phyloP scores from a whole-genome alignment of 352 stramenopile genomes.

The Thalassiosira ordinaria region DNA sequence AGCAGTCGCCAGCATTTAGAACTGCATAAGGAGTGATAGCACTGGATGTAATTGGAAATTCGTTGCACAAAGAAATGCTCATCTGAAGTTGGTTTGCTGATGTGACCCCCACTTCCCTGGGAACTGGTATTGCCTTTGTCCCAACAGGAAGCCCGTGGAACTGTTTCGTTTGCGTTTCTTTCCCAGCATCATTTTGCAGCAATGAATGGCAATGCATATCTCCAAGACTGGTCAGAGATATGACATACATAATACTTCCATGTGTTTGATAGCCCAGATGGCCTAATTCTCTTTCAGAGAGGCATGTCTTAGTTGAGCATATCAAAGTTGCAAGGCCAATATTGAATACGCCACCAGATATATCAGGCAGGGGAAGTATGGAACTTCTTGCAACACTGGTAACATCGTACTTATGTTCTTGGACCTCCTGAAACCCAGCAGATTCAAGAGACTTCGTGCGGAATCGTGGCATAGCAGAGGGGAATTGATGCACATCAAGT shows the following conservation, averaged over 20 bases:
- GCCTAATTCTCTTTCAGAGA: slow-evolving; percentile 20
- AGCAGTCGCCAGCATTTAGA: slow-evolving; percentile 6
- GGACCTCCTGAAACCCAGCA: slow-evolving; percentile 43
- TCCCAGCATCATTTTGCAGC: slow-evolving; percentile 51
- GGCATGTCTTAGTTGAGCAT: slow-evolving; percentile 25
- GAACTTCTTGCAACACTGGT: slow-evolving; percentile 65
- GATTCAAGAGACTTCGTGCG: slow-evolving; percentile 67
- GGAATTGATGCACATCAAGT: slow-evolving; percentile 67
- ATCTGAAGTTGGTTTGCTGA: slow-evolving; percentile 5
- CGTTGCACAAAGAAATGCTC: slow-evolving; percentile 45
- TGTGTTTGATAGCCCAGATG: slow-evolving; percentile 44
- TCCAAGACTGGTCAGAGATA: slow-evolving; percentile 74
- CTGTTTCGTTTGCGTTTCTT: slow-evolving; percentile 22
- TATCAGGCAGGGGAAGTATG: slow-evolving; percentile 67
- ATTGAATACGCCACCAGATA: slow-evolving; percentile 56
- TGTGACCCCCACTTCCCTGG: not conserved
- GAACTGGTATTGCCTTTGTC: slow-evolving; percentile 34
- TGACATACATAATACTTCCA: slow-evolving; percentile 45
- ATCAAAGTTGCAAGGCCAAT: slow-evolving; percentile 65
- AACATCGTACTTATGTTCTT: slow-evolving; percentile 31
- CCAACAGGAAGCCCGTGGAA: slow-evolving; percentile 49
- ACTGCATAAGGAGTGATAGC: slow-evolving; percentile 31
- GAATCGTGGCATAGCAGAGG: slow-evolving; percentile 58
- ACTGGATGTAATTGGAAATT: slow-evolving; percentile 51
- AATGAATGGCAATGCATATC: slow-evolving; percentile 76